These are phyloP conservation scores for Sordariomycetes sp. DNA, from an alignment of 2,329 filamentous ascomycete species.

Conservation along the genomic window DNA sequence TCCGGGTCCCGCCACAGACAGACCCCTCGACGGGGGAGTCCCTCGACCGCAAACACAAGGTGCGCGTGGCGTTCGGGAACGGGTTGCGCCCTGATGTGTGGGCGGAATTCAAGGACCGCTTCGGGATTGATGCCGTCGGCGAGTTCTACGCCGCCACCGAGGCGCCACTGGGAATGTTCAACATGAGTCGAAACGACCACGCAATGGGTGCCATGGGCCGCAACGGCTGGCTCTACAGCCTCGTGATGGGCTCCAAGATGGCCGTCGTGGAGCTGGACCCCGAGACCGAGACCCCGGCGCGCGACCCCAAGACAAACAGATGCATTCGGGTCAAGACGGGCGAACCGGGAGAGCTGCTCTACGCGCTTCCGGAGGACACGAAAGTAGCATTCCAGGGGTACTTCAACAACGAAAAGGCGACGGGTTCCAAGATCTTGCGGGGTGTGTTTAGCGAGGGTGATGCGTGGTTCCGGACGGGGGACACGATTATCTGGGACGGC, in stretches of 20 bases:
- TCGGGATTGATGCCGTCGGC: constrained; percentile 57
- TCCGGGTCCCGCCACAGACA: constrained; percentile 49
- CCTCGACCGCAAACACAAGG: constrained; percentile 58
- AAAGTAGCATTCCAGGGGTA: constrained; percentile 66
- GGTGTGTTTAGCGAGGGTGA: constrained; percentile 65
- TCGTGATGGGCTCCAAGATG: constrained; percentile 34
- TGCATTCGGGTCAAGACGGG: constrained; percentile 46
- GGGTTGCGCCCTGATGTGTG: constrained; percentile 77
- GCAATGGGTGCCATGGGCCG: constrained; percentile 67
- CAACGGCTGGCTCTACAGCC: constrained; percentile 45
- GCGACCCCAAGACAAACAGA: constrained; percentile 56
- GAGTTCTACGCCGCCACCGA: constrained; percentile 79
- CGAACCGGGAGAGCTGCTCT: constrained; percentile 64
- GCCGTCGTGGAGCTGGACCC: constrained; percentile 59
- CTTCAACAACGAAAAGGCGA: constrained; percentile 59
- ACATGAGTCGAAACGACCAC: constrained; percentile 60
- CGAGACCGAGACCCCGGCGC: constrained; percentile 52
- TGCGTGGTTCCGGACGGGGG: constrained; percentile 74
- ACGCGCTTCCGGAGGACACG: constrained; percentile 52
- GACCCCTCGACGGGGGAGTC: constrained; percentile 52
- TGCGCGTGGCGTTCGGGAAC: constrained; percentile 73
- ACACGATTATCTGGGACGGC: constrained; percentile 56
- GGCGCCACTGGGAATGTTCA: constrained; percentile 56
- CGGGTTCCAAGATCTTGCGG: constrained; percentile 58
- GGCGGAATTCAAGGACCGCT: constrained; percentile 71